These are phyloP conservation scores for Fusarium xyrophilum DNA, from an alignment of 2,329 filamentous ascomycete species.

Conservation along the genomic window DNA sequence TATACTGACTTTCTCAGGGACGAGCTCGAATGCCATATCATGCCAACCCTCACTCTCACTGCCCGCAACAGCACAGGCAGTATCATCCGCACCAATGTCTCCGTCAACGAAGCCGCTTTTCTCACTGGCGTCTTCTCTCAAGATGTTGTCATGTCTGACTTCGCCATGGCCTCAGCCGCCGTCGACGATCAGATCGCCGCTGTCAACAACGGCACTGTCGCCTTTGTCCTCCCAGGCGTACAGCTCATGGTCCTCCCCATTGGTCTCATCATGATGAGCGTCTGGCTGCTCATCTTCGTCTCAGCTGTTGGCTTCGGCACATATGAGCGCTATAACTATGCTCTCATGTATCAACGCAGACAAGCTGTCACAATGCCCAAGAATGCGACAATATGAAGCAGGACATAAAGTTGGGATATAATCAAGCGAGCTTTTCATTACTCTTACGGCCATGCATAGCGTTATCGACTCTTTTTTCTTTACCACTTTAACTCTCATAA, in stretches of 20 bases:
- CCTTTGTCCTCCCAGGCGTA: constrained; percentile 74
- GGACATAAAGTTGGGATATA: neutral
- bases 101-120: constrained; percentile 74
- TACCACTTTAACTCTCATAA: constrained; percentile 18
- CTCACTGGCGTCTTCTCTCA: constrained; percentile 73
- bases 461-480: constrained; percentile 24
- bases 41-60: constrained; percentile 71
- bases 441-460: constrained; percentile 31
- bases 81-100: constrained; percentile 68
- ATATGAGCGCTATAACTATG: constrained; percentile 69
- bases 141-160: constrained; percentile 60
- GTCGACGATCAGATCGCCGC: constrained; percentile 55
- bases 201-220: constrained; percentile 60
- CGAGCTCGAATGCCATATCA: constrained; percentile 67
- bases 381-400: constrained; percentile 22
- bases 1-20: constrained; percentile 51
- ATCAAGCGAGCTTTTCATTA: constrained; percentile 24
- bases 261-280: constrained; percentile 69
- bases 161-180: constrained; percentile 56
- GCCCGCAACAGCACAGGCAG: constrained; percentile 60
- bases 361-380: constrained; percentile 26
- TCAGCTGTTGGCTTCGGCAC: constrained; percentile 69
- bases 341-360: constrained; percentile 64
- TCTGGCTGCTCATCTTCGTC: constrained; percentile 67
- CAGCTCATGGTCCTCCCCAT: constrained; percentile 73